A percentile compares a stretch with the other conserved stretches of the same genome.
These are phyloP conservation scores for Citrullus amarus DNA, from an alignment of 306 rosid genomes.

Conservation along the genomic window DNA sequence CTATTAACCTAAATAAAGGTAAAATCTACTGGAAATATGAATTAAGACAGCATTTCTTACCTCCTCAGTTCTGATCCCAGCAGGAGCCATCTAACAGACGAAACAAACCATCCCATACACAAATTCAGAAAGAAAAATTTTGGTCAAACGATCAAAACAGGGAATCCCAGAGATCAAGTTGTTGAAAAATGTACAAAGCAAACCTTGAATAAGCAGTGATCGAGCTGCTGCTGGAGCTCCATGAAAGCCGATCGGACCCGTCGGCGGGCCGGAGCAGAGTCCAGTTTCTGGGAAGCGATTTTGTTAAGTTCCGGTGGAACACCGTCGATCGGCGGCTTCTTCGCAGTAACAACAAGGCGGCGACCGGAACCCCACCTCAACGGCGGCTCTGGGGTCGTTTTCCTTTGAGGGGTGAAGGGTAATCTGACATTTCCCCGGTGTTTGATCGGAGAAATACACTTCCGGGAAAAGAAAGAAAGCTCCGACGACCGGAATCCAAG, in stretches of 20 bases:
- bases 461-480: constrained; percentile 11
- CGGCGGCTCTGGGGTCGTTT: background rate
- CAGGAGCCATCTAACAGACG: constrained; percentile 52
- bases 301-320: constrained; percentile 38
- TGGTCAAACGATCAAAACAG: constrained; percentile 5
- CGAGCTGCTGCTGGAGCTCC: constrained; percentile 39
- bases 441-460: constrained; percentile 11
- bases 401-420: constrained; percentile 11
- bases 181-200: background rate
- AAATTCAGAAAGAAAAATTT: constrained; percentile 16
- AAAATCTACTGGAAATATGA: background rate
- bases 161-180: background rate
- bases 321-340: constrained; percentile 32
- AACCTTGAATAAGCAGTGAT: constrained; percentile 70
- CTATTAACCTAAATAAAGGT: background rate
- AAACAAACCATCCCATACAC: constrained; percentile 8
- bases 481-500: constrained; percentile 21
- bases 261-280: constrained; percentile 47
- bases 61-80: constrained; percentile 69
- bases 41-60: constrained; percentile 27
- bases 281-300: constrained; percentile 49
- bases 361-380: background rate
- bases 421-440: constrained; percentile 6
- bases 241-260: constrained; percentile 47
- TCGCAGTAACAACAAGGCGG: constrained; percentile 20